Percentiles rank a stretch among this genome's conserved stretches.
Conservation (phyloP, 805 yeast genomes). For the Lipomyces orientalis region DNA sequence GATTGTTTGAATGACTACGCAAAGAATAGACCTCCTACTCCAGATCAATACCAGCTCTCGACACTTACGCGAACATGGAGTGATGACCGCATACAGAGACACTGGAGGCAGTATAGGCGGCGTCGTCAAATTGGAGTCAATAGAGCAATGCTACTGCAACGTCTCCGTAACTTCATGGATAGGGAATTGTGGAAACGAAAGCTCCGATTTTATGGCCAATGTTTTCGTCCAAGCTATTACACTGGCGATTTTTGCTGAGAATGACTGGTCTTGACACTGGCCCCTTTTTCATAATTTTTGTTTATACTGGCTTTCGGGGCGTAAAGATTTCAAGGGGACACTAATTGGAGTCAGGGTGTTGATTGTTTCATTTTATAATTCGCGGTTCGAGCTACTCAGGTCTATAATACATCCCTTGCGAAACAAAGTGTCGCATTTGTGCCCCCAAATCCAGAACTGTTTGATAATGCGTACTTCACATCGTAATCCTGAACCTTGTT, state of each 20-base stretch:
- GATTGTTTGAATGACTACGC: slow-evolving; percentile 4
- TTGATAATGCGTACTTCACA: slow-evolving; percentile 70
- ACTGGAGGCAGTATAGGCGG: slow-evolving; percentile 9
- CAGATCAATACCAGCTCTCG: slow-evolving; percentile 17
- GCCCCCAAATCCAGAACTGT: slow-evolving; percentile 98
- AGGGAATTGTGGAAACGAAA: neutral
- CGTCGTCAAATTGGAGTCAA: neutral
- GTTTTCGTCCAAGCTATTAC: neutral
- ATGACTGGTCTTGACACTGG: neutral
- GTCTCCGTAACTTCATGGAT: neutral
- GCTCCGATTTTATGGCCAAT: neutral
- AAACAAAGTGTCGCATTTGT: slow-evolving; percentile 80
- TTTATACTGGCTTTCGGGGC: neutral
- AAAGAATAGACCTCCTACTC: slow-evolving; percentile 10
- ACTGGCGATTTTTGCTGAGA: neutral
- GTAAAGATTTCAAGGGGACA: neutral
- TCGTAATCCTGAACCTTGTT: slow-evolving; percentile 50
- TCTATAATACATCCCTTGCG: slow-evolving; percentile 43
- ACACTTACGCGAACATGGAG: slow-evolving; percentile 13
- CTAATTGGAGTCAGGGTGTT: neutral
- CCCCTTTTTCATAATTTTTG: neutral
- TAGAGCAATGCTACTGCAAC: neutral
- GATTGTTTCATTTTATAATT: neutral
- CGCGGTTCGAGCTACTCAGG: neutral
- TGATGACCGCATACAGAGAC: slow-evolving; percentile 15